Conservation (phyloP, 2,329 filamentous ascomycete species). For the Phaeosphaeriaceae sp. region DNA sequence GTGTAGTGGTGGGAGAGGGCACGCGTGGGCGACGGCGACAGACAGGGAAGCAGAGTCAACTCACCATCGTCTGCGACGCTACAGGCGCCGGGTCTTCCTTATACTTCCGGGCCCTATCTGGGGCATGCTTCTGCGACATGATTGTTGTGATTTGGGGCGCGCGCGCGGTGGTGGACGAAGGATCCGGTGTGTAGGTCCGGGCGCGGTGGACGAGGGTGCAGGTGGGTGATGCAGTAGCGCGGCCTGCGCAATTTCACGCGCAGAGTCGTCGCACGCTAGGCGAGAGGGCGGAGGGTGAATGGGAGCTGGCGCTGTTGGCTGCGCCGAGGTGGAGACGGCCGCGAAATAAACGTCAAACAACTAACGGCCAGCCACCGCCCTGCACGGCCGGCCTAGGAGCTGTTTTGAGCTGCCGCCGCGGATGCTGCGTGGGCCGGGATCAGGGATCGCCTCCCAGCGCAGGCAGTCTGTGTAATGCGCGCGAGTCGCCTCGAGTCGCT, state of each 20-base stretch:
- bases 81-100: slow-evolving; percentile 54
- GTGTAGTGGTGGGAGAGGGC: slow-evolving; percentile 26
- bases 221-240: slow-evolving; percentile 44
- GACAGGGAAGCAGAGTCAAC: slow-evolving; percentile 49
- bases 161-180: slow-evolving; percentile 39
- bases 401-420: slow-evolving; percentile 36
- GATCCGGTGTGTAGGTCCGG: slow-evolving; percentile 43
- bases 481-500: not conserved
- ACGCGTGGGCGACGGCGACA: slow-evolving; percentile 19
- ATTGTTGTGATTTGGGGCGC: slow-evolving; percentile 47
- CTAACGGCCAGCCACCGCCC: slow-evolving; percentile 42
- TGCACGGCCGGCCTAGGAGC: slow-evolving; percentile 39
- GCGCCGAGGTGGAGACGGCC: slow-evolving; percentile 38
- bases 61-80: slow-evolving; percentile 52
- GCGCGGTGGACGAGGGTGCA: slow-evolving; percentile 39
- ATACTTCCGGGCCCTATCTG: slow-evolving; percentile 52
- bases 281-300: slow-evolving; percentile 5
- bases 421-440: slow-evolving; percentile 33
- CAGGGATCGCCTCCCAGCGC: slow-evolving; percentile 35
- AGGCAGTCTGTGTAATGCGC: slow-evolving; percentile 13
- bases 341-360: slow-evolving; percentile 50
- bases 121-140: slow-evolving; percentile 49
- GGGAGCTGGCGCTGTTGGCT: slow-evolving; percentile 27
- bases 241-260: slow-evolving; percentile 48
- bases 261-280: slow-evolving; percentile 20